These are phyloP conservation scores for Dissoconium aciculare DNA, from an alignment of 2,329 filamentous ascomycete genomes.

Conservation along the genomic window DNA sequence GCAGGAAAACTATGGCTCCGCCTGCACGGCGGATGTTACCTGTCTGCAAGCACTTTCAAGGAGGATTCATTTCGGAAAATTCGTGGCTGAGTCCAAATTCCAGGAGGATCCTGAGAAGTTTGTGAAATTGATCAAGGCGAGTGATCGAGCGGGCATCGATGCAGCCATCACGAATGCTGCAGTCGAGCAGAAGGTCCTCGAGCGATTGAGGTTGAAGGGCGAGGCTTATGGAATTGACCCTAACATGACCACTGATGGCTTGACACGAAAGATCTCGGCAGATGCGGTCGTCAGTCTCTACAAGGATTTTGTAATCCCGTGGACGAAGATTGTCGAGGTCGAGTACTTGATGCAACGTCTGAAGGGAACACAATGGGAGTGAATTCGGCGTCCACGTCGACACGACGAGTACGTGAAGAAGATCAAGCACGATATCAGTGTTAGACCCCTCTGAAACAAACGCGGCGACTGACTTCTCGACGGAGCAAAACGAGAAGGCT, in stretches of 20 bases:
- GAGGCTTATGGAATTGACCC: conserved; percentile 89
- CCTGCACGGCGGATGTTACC: conserved; percentile 78
- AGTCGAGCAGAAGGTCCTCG: conserved; percentile 84
- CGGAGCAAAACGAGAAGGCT: no score
- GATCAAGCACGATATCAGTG: no score
- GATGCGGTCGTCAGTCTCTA: conserved; percentile 88
- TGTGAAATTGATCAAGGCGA: conserved; percentile 64
- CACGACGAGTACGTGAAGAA: no score
- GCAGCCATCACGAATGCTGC: conserved; percentile 77
- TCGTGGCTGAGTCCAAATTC: conserved; percentile 95
- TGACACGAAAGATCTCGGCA: conserved; percentile 68
- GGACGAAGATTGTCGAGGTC: conserved; percentile 97
- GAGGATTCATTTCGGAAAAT: conserved; percentile 94
- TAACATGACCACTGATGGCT: conserved; percentile 33
- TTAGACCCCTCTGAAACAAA: no score
- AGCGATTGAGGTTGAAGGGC: conserved; percentile 73
- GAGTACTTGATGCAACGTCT: conserved; percentile 95
- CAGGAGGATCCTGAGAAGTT: conserved; percentile 66
- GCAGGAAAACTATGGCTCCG: conserved; percentile 88
- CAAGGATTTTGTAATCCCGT: conserved; percentile 77
- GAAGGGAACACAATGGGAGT: conserved; percentile 39
- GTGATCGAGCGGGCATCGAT: conserved; percentile 67
- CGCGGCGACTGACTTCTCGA: no score
- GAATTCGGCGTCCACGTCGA: no score
- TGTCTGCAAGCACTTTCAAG: conserved; percentile 81